phyloP scores from a whole-genome alignment of 768 basidiomycete genomes.

The Flagelloscypha sp. region DNA sequence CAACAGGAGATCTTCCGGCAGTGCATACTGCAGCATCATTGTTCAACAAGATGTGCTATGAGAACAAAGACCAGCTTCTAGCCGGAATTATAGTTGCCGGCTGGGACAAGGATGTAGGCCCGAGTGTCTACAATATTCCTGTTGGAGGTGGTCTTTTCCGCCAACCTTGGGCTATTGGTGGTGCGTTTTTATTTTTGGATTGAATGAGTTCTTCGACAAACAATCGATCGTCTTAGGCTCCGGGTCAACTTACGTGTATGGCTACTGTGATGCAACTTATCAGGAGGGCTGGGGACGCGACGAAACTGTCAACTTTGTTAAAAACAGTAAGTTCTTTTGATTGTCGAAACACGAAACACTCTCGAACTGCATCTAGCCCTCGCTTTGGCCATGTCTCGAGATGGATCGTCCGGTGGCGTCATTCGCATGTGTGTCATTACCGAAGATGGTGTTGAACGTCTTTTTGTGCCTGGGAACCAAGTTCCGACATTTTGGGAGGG shows the following conservation, averaged over 20 bases:
- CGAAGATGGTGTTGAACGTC: conserved; percentile 80
- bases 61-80: conserved; percentile 81
- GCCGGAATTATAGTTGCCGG: conserved; percentile 98
- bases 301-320: conserved; percentile 89
- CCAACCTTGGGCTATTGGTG: conserved; percentile 98
- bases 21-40: conserved; percentile 75
- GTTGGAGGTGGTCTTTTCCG: conserved; percentile 94
- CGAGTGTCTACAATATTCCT: conserved; percentile 94
- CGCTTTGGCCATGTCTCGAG: conserved; percentile 91
- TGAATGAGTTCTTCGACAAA: no score
- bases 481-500: conserved; percentile 90
- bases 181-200: conserved; percentile 30
- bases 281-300: conserved; percentile 85
- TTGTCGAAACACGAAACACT: background rate
- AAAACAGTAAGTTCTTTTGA: conserved; percentile 68
- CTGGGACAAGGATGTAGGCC: conserved; percentile 88
- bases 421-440: conserved; percentile 98
- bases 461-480: conserved; percentile 88
- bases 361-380: conserved; percentile 48
- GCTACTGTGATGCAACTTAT: conserved; percentile 98
- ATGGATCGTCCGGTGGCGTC: conserved; percentile 95
- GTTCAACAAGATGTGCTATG: conserved; percentile 86
- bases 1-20: conserved; percentile 56
- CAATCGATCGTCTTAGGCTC: conserved; percentile 46
- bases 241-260: conserved; percentile 96